Conservation (phyloP, 768 basidiomycete genomes). For the Dacryopinax spathularia region DNA sequence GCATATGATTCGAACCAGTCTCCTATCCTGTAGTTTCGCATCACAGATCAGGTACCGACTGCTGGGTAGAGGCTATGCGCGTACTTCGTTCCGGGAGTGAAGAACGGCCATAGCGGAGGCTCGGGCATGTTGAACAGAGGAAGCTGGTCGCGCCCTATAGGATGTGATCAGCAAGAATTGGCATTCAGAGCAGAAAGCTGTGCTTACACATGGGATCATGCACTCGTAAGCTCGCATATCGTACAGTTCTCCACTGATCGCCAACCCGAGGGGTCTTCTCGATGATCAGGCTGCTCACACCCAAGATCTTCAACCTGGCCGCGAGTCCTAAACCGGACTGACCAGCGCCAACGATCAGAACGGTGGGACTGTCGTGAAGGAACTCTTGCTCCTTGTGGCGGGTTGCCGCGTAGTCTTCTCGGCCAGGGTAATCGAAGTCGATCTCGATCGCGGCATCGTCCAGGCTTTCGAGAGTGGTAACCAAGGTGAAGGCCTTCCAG, state of each 20-base stretch:
- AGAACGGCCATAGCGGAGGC: slow-evolving; percentile 26
- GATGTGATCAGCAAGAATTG: slow-evolving; percentile 11
- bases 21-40: slow-evolving; percentile 27
- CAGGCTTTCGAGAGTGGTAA: slow-evolving; percentile 23
- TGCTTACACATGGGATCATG: slow-evolving; percentile 22
- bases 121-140: slow-evolving; percentile 7
- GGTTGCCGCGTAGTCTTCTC: neutral
- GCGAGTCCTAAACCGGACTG: slow-evolving; percentile 33
- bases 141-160: slow-evolving; percentile 9
- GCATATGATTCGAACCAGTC: slow-evolving; percentile 35
- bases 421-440: neutral
- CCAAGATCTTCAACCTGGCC: slow-evolving; percentile 31
- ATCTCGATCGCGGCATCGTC: slow-evolving; percentile 23
- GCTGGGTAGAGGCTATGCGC: neutral
- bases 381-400: neutral
- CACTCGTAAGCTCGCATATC: slow-evolving; percentile 31
- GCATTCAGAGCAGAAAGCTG: neutral
- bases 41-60: neutral
- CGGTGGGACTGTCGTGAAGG: slow-evolving; percentile 26
- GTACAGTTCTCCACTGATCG: slow-evolving; percentile 30
- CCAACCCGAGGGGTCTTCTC: slow-evolving; percentile 27
- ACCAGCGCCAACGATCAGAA: slow-evolving; percentile 34
- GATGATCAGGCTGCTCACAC: slow-evolving; percentile 28
- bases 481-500: slow-evolving; percentile 29
- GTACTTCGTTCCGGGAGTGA: slow-evolving; percentile 21